phyloP scores from a whole-genome alignment of 345 rosid genomes.

The Combretum micranthum region DNA sequence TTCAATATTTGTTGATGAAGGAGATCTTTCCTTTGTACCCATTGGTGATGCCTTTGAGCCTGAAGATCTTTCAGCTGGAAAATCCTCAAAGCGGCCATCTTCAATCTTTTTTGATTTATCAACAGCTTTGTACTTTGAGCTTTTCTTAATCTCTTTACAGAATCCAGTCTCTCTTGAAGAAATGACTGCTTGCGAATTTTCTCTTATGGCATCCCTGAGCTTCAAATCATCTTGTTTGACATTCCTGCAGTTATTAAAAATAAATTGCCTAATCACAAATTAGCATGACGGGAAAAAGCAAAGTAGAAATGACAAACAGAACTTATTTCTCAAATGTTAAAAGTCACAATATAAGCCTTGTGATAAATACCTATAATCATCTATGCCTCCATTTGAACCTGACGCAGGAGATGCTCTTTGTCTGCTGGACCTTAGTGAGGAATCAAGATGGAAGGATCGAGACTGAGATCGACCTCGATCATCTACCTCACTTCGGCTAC shows the following conservation, averaged over 20 bases:
- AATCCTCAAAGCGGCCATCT: slow-evolving; percentile 58
- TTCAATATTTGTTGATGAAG: slow-evolving; percentile 69
- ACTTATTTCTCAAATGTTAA: not conserved
- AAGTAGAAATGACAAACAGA: not conserved
- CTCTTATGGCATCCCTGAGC: slow-evolving; percentile 37
- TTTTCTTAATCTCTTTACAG: slow-evolving; percentile 54
- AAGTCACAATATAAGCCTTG: not conserved
- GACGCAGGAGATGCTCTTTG: slow-evolving; percentile 45
- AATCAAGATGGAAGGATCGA: slow-evolving; percentile 43
- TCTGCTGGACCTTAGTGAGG: slow-evolving; percentile 24
- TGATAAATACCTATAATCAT: slow-evolving; percentile 56
- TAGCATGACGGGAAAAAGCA: not conserved
- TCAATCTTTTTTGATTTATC: slow-evolving; percentile 56
- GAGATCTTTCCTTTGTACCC: slow-evolving; percentile 66
- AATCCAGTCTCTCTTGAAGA: slow-evolving; percentile 50
- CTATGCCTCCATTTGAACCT: slow-evolving; percentile 48
- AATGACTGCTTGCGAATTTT: slow-evolving; percentile 45
- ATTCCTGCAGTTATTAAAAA: slow-evolving; percentile 34
- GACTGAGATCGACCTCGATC: slow-evolving; percentile 63
- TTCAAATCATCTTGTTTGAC: slow-evolving; percentile 39
- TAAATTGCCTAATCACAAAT: not conserved
- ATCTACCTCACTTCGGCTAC: slow-evolving; percentile 51
- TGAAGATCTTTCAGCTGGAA: slow-evolving; percentile 57
- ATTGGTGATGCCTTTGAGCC: slow-evolving; percentile 71
- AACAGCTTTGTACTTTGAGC: slow-evolving; percentile 43